Conservation (phyloP, 2,329 filamentous ascomycete species). For the Nothophaeocryptopus gaeumannii region DNA sequence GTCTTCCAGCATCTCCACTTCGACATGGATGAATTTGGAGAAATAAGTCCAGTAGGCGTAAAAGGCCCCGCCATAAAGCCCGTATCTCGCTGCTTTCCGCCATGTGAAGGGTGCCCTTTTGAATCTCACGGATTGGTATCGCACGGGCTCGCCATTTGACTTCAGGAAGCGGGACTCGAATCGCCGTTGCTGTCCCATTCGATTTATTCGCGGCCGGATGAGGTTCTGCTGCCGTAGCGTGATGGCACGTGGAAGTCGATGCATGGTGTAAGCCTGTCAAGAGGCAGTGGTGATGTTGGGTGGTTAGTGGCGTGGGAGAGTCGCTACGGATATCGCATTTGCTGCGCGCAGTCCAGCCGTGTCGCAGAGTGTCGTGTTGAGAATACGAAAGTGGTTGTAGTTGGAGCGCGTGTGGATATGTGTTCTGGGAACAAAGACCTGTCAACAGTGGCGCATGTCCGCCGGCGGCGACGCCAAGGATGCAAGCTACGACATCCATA, state of each 20-base stretch:
- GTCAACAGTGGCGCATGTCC: too few relatives aligned
- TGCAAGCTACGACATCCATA: background rate
- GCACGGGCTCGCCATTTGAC: constrained; percentile 24
- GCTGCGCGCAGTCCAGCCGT: background rate
- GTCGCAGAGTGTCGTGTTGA: background rate
- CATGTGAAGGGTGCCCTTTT: constrained; percentile 36
- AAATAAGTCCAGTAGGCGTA: constrained; percentile 27
- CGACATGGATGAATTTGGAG: constrained; percentile 26
- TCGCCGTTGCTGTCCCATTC: constrained; percentile 10
- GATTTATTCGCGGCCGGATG: constrained; percentile 9
- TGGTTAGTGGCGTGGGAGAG: background rate
- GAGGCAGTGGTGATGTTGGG: background rate
- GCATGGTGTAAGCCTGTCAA: constrained; percentile 19
- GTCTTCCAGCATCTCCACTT: constrained; percentile 30
- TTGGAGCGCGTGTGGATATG: background rate
- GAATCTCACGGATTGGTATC: constrained; percentile 42
- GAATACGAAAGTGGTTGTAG: background rate
- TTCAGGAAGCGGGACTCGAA: constrained; percentile 13
- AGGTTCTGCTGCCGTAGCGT: constrained; percentile 28
- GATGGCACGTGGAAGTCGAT: constrained; percentile 30
- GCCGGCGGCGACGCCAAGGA: constrained; percentile 1
- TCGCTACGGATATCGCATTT: constrained; percentile 1
- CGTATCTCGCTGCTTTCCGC: constrained; percentile 24
- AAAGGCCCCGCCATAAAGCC: constrained; percentile 23
- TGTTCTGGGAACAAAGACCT: constrained; percentile 7